Conservation (phyloP, 2,329 filamentous ascomycete species). For the Ilyonectria sp. region DNA sequence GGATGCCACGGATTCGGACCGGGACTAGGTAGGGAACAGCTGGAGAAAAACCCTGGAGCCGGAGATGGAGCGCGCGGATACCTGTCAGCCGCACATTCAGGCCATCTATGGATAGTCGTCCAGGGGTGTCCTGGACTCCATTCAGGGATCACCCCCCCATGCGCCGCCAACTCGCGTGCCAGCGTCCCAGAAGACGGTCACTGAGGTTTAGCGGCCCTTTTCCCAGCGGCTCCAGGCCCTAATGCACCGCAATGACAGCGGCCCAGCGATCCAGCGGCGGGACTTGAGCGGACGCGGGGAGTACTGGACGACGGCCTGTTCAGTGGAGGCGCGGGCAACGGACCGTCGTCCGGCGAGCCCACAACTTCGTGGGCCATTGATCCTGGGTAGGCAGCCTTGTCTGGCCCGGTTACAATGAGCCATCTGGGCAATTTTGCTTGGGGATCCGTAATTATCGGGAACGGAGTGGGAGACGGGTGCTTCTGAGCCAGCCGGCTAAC, state of each 20-base stretch:
- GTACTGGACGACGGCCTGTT: slow-evolving; percentile 20
- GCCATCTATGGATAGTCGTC: slow-evolving; percentile 35
- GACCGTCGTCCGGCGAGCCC: slow-evolving; percentile 43
- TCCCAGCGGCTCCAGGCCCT: slow-evolving; percentile 47
- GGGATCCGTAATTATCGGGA: slow-evolving; percentile 23
- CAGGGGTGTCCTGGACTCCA: slow-evolving; percentile 37
- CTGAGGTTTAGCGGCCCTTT: slow-evolving; percentile 51
- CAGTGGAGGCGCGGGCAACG: slow-evolving; percentile 45
- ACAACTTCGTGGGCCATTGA: slow-evolving; percentile 23
- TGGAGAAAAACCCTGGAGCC: slow-evolving; percentile 48
- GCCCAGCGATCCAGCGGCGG: slow-evolving; percentile 46
- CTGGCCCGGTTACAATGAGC: background rate
- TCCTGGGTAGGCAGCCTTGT: slow-evolving; percentile 28
- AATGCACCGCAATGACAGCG: slow-evolving; percentile 51
- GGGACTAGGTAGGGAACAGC: slow-evolving; percentile 31
- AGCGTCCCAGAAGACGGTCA: slow-evolving; percentile 50
- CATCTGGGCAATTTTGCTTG: slow-evolving; percentile 20
- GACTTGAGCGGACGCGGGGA: slow-evolving; percentile 44
- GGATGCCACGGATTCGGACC: slow-evolving; percentile 34
- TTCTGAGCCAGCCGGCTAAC: slow-evolving; percentile 8
- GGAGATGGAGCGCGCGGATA: slow-evolving; percentile 41
- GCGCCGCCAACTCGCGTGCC: slow-evolving; percentile 44
- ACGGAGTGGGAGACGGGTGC: background rate
- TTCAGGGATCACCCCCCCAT: slow-evolving; percentile 35
- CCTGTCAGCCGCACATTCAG: slow-evolving; percentile 35